phyloP scores from a whole-genome alignment of 2,329 filamentous ascomycete species.

The Beauveria sp. region DNA sequence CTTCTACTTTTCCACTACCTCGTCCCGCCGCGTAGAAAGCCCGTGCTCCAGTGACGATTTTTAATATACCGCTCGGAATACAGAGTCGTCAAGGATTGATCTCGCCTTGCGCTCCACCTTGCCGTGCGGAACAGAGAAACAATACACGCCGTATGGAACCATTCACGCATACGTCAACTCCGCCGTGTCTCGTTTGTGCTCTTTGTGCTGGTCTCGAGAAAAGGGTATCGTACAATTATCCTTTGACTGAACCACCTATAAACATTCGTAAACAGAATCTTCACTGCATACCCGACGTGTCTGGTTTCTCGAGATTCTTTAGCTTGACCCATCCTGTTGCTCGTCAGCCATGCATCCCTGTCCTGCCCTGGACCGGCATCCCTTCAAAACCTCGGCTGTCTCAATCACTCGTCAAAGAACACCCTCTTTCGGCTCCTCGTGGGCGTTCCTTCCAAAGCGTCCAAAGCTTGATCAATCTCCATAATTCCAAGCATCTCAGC shows the following conservation, averaged over 20 bases:
- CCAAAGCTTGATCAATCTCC: slow-evolving; percentile 55
- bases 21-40: slow-evolving; percentile 10
- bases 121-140: slow-evolving; percentile 50
- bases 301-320: slow-evolving; percentile 15
- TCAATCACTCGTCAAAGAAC: slow-evolving; percentile 37
- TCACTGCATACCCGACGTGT: slow-evolving; percentile 14
- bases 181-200: background rate
- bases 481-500: slow-evolving; percentile 57
- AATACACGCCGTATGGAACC: slow-evolving; percentile 8
- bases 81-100: slow-evolving; percentile 66
- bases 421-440: slow-evolving; percentile 43
- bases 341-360: too few relatives aligned
- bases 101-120: slow-evolving; percentile 72
- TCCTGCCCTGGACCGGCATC: too few relatives aligned
- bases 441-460: slow-evolving; percentile 44
- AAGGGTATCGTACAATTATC: slow-evolving; percentile 32
- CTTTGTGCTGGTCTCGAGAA: background rate
- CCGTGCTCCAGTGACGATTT: background rate
- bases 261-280: slow-evolving; percentile 16
- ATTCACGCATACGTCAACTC: background rate
- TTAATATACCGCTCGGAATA: slow-evolving; percentile 68
- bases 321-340: slow-evolving; percentile 16
- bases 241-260: slow-evolving; percentile 1
- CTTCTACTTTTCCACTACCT: slow-evolving; percentile 11
- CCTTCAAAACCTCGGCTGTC: too few relatives aligned